Evolutionary conservation across 2,329 filamentous ascomycete species (phyloP).

Genomic region (Clathrospora elynae): DNA sequence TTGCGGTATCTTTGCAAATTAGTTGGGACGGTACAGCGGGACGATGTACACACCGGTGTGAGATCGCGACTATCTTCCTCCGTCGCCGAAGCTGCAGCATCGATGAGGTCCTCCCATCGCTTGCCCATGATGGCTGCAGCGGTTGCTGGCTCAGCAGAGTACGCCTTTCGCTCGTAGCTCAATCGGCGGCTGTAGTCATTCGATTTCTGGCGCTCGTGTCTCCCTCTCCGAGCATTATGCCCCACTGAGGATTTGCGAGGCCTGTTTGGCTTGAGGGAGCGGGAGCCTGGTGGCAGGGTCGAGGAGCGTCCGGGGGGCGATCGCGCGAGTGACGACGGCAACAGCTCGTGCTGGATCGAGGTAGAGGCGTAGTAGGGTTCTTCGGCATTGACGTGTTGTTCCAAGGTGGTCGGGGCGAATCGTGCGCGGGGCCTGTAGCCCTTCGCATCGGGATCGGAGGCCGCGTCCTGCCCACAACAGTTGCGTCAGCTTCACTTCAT

Average conservation of each 20-base stretch:
- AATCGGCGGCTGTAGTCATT: constrained; percentile 74
- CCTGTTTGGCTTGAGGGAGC: constrained; percentile 70
- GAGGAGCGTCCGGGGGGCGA: constrained; percentile 88
- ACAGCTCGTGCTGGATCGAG: constrained; percentile 71
- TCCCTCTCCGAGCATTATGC: constrained; percentile 74
- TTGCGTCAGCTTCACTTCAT: constrained; percentile 25
- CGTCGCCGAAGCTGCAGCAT: constrained; percentile 89
- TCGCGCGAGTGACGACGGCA: constrained; percentile 79
- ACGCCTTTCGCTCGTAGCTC: constrained; percentile 77
- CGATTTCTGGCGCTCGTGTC: constrained; percentile 81
- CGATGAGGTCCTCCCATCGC: constrained; percentile 94
- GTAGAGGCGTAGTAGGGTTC: constrained; percentile 54
- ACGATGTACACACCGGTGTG: constrained; percentile 71
- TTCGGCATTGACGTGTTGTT: constrained; percentile 69
- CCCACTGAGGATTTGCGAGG: constrained; percentile 86
- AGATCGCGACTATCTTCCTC: constrained; percentile 89
- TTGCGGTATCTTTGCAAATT: constrained; percentile 50
- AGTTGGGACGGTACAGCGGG: constrained; percentile 19
- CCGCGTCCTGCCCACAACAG: constrained; percentile 39
- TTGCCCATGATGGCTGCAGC: constrained; percentile 77
- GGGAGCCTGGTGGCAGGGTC: constrained; percentile 81
- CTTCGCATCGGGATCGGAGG: constrained; percentile 48
- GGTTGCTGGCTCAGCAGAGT: constrained; percentile 81
- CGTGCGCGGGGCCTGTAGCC: constrained; percentile 46
- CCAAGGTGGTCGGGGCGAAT: constrained; percentile 56